phyloP scores from a whole-genome alignment of 2,329 filamentous ascomycete species.

The Cordyceps tenuipes region DNA sequence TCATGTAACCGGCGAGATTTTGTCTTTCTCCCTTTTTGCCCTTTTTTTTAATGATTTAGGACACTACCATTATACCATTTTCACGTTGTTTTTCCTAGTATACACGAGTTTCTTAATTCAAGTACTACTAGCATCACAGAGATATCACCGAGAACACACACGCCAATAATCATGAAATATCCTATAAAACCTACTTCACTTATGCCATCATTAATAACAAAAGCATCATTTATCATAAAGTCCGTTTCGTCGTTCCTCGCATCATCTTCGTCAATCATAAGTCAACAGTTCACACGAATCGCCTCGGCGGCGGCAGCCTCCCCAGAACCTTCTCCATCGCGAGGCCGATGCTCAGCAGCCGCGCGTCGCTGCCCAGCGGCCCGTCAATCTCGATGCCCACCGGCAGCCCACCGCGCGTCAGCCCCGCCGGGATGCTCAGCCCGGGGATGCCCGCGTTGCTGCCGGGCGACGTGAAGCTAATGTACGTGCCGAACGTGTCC shows the following conservation, averaged over 20 bases:
- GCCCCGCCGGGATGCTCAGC: conserved; percentile 13
- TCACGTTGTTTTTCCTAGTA: background rate
- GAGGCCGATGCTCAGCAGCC: conserved; percentile 12
- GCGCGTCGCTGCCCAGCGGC: conserved; percentile 13
- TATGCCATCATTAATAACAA: background rate
- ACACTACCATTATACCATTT: background rate
- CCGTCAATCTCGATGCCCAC: conserved; percentile 15
- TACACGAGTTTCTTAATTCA: background rate
- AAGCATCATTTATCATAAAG: background rate
- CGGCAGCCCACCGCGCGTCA: conserved; percentile 10
- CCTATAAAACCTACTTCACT: background rate
- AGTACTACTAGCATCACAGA: background rate
- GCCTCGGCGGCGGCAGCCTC: conserved; percentile 7
- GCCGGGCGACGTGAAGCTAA: conserved; percentile 11
- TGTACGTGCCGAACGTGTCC: conserved; percentile 12
- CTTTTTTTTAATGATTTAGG: background rate
- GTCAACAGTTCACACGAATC: background rate
- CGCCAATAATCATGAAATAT: background rate
- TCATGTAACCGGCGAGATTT: background rate
- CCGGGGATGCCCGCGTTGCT: conserved; percentile 16
- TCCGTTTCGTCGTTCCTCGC: background rate
- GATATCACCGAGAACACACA: background rate
- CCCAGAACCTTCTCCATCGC: conserved; percentile 14
- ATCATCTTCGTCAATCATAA: background rate
- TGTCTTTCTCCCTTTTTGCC: background rate